Conservation (phyloP, 441 rosid species). For the Croton setiger region DNA sequence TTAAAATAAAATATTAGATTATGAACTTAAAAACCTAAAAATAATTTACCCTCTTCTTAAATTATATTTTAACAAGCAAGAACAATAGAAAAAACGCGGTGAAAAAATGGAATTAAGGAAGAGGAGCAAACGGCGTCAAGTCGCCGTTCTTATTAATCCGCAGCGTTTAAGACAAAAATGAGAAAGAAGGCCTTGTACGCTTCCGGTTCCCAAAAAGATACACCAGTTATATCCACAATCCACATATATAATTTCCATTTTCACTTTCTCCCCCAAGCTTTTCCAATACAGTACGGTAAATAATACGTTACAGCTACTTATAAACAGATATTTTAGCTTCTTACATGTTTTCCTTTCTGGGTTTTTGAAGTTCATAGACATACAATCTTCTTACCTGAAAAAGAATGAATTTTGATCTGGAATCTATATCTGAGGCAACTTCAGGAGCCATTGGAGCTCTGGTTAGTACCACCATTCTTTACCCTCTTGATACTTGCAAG, state of each 20-base stretch:
- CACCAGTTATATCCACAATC: neutral
- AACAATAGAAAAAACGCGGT: neutral
- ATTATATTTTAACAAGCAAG: no score
- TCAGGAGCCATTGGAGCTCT: slow-evolving; percentile 84
- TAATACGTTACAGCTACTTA: neutral
- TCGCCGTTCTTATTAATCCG: neutral
- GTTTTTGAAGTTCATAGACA: neutral
- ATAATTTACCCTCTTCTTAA: no score
- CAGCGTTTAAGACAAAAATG: slow-evolving; percentile 3
- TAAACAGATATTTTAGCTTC: neutral
- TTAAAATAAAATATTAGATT: no score
- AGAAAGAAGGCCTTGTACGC: slow-evolving; percentile 4
- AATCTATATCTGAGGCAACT: slow-evolving; percentile 65
- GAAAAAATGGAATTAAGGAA: neutral
- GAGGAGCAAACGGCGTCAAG: neutral
- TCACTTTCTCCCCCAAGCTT: no score
- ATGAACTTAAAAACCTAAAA: no score
- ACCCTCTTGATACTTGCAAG: slow-evolving; percentile 95
- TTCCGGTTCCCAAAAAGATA: slow-evolving; percentile 28
- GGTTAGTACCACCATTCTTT: slow-evolving; percentile 75
- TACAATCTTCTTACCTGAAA: neutral
- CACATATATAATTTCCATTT: neutral
- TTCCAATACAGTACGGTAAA: neutral
- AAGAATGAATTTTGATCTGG: slow-evolving; percentile 44
- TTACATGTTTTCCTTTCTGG: neutral